Evolutionary conservation across 1,139 yeast genomes (phyloP), one percentile per base, ranked within the genome.

Genomic region (Hansenula lynferdii): DNA sequence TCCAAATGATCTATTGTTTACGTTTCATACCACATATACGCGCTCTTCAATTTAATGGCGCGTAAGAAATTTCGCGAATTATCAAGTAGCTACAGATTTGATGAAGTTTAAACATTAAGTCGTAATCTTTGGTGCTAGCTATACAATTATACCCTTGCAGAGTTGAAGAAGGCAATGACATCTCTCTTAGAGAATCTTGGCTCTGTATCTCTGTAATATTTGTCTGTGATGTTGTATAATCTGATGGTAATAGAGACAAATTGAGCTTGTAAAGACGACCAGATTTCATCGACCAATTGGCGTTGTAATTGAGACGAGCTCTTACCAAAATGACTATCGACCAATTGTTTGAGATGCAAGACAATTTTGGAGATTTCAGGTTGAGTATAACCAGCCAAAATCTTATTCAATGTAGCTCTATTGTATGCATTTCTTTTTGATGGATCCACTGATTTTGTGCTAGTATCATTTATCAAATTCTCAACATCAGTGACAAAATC

Each of bases 401-500:
- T 65, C 28, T 80, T 72, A 46, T 72, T 76, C 43, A 86, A 64
- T 19, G 75, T 71, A 37, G 77, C 71, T 50, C 73, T 72, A 45
- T 77, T 80, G 49, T 78, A 81, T 20, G 83, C 80, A 48, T 80
- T 83, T 45, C 82, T 77, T 46, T 70, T 73, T 2, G 81, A 70
- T 4, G 79, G 78, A 41, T 70, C 67, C n/a, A 64, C 65, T 4
- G 44, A 38, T 34, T 42, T 45, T 7, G 47, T 27, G 1, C 39
- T 36, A 7, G 39, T 36, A 22, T 69, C 67, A 33, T 68, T 72
- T 6, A 69, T 57, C 20, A 79, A 59, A 3, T 74, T 69, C 39
- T 80, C 82, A 36, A 83, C 77, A 33, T 80, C 86, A 34, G 72
- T 72, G 6, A 87, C 75, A 56, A 85, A 82, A 23, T 78, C 80